Evolutionary conservation across 441 rosid genomes (phyloP), one percentile per base, ranked within the genome.

Genomic region (Erodium texanum): DNA sequence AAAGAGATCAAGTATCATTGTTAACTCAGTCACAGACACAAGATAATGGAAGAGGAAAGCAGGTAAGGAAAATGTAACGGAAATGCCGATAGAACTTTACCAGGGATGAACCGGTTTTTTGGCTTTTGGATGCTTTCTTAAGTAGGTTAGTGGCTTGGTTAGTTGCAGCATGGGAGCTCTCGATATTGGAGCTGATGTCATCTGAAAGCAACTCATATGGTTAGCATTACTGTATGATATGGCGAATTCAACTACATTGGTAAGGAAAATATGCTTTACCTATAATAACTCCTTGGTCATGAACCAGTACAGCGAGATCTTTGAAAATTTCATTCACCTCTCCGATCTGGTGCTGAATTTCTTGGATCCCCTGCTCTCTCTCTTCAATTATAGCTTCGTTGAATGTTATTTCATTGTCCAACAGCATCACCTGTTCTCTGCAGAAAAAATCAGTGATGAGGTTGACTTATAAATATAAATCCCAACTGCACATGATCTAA

Each of bases 311-410:
- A 68, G 90, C 90, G 62, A 86, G 87, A 76, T 88, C 93, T 75
- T 79, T 84, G 77, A 88, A 83, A 68, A 88, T 88, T 43, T 88
- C 93, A 72, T 82, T 88, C 15, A 77, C 85, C 76, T 88, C 72
- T 56, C 85, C 86, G 73, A 88, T 86, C 75, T 88, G 90, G 65
- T 78, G 82, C 48, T 81, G 80, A 52, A 86, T 77, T 52, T 86
- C 93, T 78, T 78, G 76, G 45, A 88, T 78, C 10, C 89, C 93
- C 66, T 84, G 86, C 3, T 83, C 93, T 73, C 90, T 79, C 78
- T 88, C 93, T 45, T 88, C 93, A 62, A 88, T 82, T 64, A 88
- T 76, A 69, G 90, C 89, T 75, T 85, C 93, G 62, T 86, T 88
- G 76, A 88, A 88, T 68, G 80, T 72, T 24, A 86, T 77, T 79